A percentile compares a stretch with the other conserved stretches of the same genome.
phyloP scores from a whole-genome alignment of 2,329 filamentous ascomycete species.

The Hymenoscyphus fraxineus region DNA sequence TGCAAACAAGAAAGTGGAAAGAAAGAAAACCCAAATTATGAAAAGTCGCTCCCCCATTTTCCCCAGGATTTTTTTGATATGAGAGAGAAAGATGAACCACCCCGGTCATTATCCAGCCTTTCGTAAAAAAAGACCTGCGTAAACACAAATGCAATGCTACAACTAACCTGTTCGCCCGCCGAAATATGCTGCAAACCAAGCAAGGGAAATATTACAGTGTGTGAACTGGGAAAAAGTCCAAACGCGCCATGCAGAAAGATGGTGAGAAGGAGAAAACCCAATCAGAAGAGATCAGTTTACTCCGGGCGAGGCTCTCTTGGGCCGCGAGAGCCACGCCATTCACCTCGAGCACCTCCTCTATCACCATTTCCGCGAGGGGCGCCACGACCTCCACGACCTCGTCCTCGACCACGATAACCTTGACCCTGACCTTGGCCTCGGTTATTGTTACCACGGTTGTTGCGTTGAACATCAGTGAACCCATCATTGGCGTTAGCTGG shows the following conservation, averaged over 20 bases:
- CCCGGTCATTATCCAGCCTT: conserved; percentile 14
- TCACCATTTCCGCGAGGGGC: conserved; percentile 34
- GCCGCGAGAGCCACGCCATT: conserved; percentile 11
- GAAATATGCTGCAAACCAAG: conserved; percentile 28
- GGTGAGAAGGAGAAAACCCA: neutral
- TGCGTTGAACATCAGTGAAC: conserved; percentile 66
- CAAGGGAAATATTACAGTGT: conserved; percentile 28
- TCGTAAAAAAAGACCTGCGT: neutral
- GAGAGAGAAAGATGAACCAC: neutral
- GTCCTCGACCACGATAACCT: conserved; percentile 47
- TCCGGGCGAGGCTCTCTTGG: conserved; percentile 19
- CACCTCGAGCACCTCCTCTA: conserved; percentile 16
- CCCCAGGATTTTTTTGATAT: conserved; percentile 1
- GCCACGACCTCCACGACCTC: conserved; percentile 46
- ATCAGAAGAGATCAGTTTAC: conserved; percentile 20
- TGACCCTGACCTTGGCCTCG: conserved; percentile 44
- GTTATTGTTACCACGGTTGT: conserved; percentile 26
- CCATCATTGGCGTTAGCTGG: conserved; percentile 54
- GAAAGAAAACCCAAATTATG: neutral
- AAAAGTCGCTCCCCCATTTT: neutral
- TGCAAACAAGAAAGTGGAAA: neutral
- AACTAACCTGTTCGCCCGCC: conserved; percentile 22
- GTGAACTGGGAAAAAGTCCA: conserved; percentile 3
- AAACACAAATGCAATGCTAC: conserved; percentile 14
- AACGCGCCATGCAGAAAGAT: conserved; percentile 9